Evolutionary conservation across 176 grass and related monocot species (phyloP).

Genomic region (Secale cereale): DNA sequence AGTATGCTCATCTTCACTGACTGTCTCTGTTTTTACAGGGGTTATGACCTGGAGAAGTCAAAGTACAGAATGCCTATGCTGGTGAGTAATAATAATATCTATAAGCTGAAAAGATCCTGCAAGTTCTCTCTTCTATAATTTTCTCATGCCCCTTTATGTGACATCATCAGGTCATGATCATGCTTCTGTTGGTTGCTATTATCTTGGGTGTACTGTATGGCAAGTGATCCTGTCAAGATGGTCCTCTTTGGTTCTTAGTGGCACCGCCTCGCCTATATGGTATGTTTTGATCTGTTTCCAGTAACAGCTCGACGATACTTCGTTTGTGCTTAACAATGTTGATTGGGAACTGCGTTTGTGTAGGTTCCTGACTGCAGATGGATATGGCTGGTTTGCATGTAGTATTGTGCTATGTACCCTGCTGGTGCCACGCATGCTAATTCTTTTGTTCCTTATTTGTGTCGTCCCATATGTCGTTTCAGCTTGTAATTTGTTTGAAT

Average conservation of each 20-base stretch:
- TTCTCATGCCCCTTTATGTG: conserved; percentile 23
- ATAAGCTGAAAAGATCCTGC: not conserved
- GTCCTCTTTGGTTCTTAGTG: not conserved
- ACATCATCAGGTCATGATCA: conserved; percentile 47
- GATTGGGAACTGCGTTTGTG: not conserved
- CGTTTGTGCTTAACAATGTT: not conserved
- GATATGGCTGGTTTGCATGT: not conserved
- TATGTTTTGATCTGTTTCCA: not conserved
- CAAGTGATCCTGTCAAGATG: conserved; percentile 19
- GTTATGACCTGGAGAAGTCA: conserved; percentile 49
- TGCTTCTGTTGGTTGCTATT: conserved; percentile 60
- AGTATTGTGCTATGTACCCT: not conserved
- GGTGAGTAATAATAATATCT: conserved; percentile 41
- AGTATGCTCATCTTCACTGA: not conserved
- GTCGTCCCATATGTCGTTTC: not conserved
- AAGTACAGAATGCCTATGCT: conserved; percentile 44
- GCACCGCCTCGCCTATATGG: not conserved
- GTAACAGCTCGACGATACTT: not conserved
- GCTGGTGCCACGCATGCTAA: not conserved
- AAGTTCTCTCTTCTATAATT: not conserved
- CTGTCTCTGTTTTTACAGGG: conserved; percentile 34
- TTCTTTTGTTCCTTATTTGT: conserved; percentile 13
- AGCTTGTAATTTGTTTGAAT: not conserved
- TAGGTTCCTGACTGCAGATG: conserved; percentile 1
- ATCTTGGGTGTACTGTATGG: conserved; percentile 48